Evolutionary conservation across 1,139 yeast genomes (phyloP), one percentile per base, ranked within the genome.

Genomic region (Eremothecium sinecaudum): DNA sequence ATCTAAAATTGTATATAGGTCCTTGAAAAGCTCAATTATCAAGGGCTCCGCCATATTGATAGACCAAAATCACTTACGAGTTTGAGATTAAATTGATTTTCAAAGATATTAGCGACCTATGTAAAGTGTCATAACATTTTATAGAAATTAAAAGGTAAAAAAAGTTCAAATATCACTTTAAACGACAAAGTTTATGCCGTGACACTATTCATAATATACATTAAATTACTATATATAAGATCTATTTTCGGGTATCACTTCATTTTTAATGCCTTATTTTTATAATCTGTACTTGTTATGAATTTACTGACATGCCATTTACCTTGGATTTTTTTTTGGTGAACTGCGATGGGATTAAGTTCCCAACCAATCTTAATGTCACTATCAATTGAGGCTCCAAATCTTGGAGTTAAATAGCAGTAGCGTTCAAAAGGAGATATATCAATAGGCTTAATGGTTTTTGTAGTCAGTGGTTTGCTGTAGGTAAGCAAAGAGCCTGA

Each of bases 351-450:
- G 1, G 84, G 94, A 4, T 94, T 94, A 33, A 87, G 61, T 50
- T 87, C 96, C 94, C 95, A 87, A 7, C 95, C 95, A 18, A 81
- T 69, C 16, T 86, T 83, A 12, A 55, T 22, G 18, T 94, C 94
- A 22, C 77, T 70, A 3, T 94, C 93, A 27, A 79, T 66, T 5
- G 78, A 70, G 8, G 94, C 87, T 8, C 97, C 97, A 53, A 82
- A 76, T 37, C 95, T 62, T 1, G 97, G 97, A 29, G 86, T 79
- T 16, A 87, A 95, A 60, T 84, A 86, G 46, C 94, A 83, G 49
- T 81, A 90, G 46, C 96, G 64, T 46, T 74, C 77, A 1, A 75
- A 71, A 0, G 81, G 63, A 2, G 73, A 62, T 12, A 82, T 50
- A 44, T 67, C 64, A 49, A 78, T 79, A 1, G 94, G 93, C 2